These are phyloP conservation scores for Apophysomyces trapeziformis DNA, from an alignment of 371 early-diverging fungal species.

Conservation along the genomic window DNA sequence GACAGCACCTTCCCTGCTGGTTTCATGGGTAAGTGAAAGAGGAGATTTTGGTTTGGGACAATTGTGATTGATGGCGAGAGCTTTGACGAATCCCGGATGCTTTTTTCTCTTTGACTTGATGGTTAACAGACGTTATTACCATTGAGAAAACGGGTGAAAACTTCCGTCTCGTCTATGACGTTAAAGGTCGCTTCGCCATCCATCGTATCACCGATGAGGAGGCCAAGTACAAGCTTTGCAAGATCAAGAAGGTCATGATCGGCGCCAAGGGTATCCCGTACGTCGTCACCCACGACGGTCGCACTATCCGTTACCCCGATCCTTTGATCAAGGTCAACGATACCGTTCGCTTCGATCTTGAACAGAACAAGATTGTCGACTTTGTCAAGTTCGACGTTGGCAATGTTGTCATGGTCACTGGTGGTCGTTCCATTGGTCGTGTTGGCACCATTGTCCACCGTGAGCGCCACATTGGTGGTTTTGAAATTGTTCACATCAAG, in stretches of 20 bases:
- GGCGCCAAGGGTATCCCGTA: slow-evolving; percentile 96
- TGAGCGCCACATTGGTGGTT: slow-evolving; percentile 98
- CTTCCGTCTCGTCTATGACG: slow-evolving; percentile 99
- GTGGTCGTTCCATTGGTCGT: slow-evolving; percentile 99
- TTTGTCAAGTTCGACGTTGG: slow-evolving; percentile 97
- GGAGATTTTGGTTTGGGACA: slow-evolving; percentile 5
- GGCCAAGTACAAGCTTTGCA: slow-evolving; percentile 98
- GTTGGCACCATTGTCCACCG: slow-evolving; percentile 98
- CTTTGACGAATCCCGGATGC: slow-evolving; percentile 59
- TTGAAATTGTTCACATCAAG: slow-evolving; percentile 95
- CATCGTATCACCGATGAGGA: slow-evolving; percentile 99
- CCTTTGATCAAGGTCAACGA: slow-evolving; percentile 99
- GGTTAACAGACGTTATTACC: slow-evolving; percentile 86
- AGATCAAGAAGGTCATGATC: slow-evolving; percentile 94
- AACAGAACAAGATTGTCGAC: slow-evolving; percentile 92
- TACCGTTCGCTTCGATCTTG: slow-evolving; percentile 97
- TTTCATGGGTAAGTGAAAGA: slow-evolving; percentile 78
- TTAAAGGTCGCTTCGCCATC: slow-evolving; percentile 99
- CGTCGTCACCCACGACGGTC: slow-evolving; percentile 99
- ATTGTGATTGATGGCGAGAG: slow-evolving; percentile 43
- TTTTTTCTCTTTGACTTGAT: slow-evolving; percentile 32
- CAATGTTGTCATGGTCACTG: slow-evolving; percentile 96
- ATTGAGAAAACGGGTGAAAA: slow-evolving; percentile 99
- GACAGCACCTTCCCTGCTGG: slow-evolving; percentile 98
- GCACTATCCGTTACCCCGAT: slow-evolving; percentile 99